These are phyloP conservation scores for Lizonia empirigonia DNA, from an alignment of 2,329 filamentous ascomycete genomes.

Conservation along the genomic window DNA sequence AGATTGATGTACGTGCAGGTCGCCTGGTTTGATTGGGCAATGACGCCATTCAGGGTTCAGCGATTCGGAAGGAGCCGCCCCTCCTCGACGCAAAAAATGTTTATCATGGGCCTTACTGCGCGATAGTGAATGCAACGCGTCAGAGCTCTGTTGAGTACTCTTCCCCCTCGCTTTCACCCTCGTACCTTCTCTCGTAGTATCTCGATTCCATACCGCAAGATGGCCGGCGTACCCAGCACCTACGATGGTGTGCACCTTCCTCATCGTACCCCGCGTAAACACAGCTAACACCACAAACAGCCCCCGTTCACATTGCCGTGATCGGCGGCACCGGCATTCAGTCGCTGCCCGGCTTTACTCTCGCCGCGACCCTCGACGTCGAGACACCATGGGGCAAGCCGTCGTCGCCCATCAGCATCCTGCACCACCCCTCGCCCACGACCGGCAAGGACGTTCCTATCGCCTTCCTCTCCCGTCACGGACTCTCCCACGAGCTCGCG, in stretches of 20 bases:
- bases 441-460: conserved; percentile 66
- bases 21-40: too few species aligned
- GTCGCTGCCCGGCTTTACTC: conserved; percentile 83
- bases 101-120: conserved; percentile 18
- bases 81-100: conserved; percentile 27
- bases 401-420: conserved; percentile 78
- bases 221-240: conserved; percentile 42
- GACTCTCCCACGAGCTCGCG: conserved; percentile 82
- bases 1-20: too few species aligned
- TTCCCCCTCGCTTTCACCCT: neutral
- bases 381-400: conserved; percentile 88
- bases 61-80: conserved; percentile 25
- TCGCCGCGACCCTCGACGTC: conserved; percentile 77
- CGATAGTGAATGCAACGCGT: conserved; percentile 25
- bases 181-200: conserved; percentile 18
- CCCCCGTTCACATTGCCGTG: conserved; percentile 57
- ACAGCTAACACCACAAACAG: conserved; percentile 37
- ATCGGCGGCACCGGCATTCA: conserved; percentile 83
- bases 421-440: conserved; percentile 80
- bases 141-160: neutral
- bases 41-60: conserved; percentile 34
- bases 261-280: neutral
- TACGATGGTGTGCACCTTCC: conserved; percentile 35
- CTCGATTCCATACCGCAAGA: conserved; percentile 38
- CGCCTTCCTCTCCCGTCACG: conserved; percentile 94